These are phyloP conservation scores for Cyberlindnera sargentensis DNA, from an alignment of 805 yeast species.

Conservation along the genomic window DNA sequence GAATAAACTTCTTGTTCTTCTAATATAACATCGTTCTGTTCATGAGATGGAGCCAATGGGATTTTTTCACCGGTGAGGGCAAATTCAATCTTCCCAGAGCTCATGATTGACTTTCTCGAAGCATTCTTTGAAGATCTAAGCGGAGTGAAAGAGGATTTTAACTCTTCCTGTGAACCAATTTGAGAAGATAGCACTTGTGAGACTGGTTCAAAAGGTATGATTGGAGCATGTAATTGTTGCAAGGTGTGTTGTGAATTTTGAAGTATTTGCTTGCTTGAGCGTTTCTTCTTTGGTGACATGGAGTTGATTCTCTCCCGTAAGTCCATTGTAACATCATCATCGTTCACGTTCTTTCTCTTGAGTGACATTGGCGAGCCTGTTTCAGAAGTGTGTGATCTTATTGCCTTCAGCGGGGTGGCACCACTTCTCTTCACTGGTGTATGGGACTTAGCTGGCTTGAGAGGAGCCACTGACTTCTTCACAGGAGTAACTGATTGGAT, in stretches of 20 bases:
- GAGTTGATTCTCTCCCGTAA: slow-evolving; percentile 20
- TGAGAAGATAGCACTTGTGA: slow-evolving; percentile 4
- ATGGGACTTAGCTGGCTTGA: not conserved
- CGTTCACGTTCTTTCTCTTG: slow-evolving; percentile 11
- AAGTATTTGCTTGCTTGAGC: not conserved
- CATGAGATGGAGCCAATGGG: slow-evolving; percentile 21
- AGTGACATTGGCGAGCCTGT: slow-evolving; percentile 24
- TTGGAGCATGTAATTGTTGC: not conserved
- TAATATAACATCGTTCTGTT: slow-evolving; percentile 4
- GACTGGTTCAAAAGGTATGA: slow-evolving; percentile 2
- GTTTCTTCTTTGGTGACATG: slow-evolving; percentile 20
- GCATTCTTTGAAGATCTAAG: slow-evolving; percentile 12
- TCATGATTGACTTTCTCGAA: slow-evolving; percentile 10
- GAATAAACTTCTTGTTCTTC: slow-evolving; percentile 10
- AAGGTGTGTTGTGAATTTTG: not conserved
- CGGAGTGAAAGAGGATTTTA: slow-evolving; percentile 21
- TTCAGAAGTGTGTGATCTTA: slow-evolving; percentile 24
- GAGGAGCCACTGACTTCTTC: not conserved
- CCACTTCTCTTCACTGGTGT: not conserved
- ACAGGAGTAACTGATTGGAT: not conserved
- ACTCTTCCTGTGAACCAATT: slow-evolving; percentile 7
- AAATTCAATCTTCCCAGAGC: slow-evolving; percentile 14
- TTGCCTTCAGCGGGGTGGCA: slow-evolving; percentile 20
- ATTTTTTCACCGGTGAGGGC: slow-evolving; percentile 8
- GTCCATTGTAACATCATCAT: slow-evolving; percentile 10